Percentiles rank a stretch among this genome's conserved stretches.
Evolutionary conservation across 441 rosid genomes (phyloP).

Genomic region (Geranium incanum): DNA sequence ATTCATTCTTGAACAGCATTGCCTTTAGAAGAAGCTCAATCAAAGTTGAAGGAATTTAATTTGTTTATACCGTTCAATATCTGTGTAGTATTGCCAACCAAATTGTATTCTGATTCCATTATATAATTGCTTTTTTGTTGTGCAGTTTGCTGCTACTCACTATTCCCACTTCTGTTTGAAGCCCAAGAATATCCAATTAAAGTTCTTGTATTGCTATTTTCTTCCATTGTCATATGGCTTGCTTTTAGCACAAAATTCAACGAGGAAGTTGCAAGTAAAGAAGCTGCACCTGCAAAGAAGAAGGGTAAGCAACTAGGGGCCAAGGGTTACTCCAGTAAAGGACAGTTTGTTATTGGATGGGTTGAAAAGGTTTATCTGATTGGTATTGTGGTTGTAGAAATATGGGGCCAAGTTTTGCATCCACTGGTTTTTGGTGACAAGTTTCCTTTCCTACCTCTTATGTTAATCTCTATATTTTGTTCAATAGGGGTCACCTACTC

Average conservation of each 20-base stretch:
- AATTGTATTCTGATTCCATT: not conserved
- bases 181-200: constrained; percentile 76
- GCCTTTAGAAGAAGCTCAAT: not conserved
- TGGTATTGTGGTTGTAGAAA: constrained; percentile 58
- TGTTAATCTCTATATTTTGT: constrained; percentile 71
- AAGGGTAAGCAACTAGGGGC: constrained; percentile 14
- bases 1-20: not conserved
- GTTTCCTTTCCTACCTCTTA: constrained; percentile 65
- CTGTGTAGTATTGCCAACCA: not conserved
- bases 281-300: constrained; percentile 17
- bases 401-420: constrained; percentile 61
- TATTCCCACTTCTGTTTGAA: constrained; percentile 72
- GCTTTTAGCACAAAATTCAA: constrained; percentile 38
- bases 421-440: constrained; percentile 56
- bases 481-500: constrained; percentile 57
- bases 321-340: constrained; percentile 12
- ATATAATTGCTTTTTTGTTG: not conserved
- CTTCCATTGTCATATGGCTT: constrained; percentile 48
- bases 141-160: constrained; percentile 79
- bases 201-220: constrained; percentile 52
- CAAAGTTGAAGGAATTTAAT: not conserved
- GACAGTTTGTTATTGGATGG: constrained; percentile 40
- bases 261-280: constrained; percentile 15
- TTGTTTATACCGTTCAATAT: not conserved
- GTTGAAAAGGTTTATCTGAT: constrained; percentile 42